phyloP scores from a whole-genome alignment of 495 filamentous ascomycete species.

The Aspergillus sclerotiicarbonarius region DNA sequence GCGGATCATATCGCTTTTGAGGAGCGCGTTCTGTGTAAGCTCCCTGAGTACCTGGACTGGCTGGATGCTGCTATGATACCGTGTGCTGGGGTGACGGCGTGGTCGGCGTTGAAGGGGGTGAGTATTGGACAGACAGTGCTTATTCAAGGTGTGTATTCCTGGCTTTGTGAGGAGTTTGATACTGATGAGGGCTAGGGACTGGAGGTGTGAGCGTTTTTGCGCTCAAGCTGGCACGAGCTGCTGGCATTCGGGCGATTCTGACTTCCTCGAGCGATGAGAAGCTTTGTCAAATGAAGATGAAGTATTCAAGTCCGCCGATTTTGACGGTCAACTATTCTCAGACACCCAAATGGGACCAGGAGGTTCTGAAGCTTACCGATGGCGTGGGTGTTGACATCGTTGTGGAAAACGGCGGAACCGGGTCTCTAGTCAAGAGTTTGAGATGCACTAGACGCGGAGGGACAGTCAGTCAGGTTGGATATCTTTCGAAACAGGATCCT shows the following conservation, averaged over 20 bases:
- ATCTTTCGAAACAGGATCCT: constrained; percentile 30
- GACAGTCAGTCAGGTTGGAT: constrained; percentile 40
- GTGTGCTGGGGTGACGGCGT: constrained; percentile 42
- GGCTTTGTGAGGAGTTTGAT: too few relatives aligned
- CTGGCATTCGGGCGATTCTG: constrained; percentile 33
- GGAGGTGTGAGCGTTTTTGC: constrained; percentile 37
- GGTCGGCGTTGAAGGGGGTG: constrained; percentile 33
- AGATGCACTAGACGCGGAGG: constrained; percentile 35
- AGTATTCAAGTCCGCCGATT: constrained; percentile 20
- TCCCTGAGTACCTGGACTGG: constrained; percentile 34
- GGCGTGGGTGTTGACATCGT: constrained; percentile 41
- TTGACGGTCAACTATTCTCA: constrained; percentile 34
- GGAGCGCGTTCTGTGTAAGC: constrained; percentile 23
- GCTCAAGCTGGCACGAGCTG: constrained; percentile 32
- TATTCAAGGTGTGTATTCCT: constrained; percentile 44
- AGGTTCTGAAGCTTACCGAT: constrained; percentile 31
- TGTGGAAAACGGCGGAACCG: constrained; percentile 36
- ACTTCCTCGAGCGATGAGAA: constrained; percentile 38
- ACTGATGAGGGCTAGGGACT: constrained; percentile 24
- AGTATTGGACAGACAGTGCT: constrained; percentile 37
- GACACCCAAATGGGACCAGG: constrained; percentile 33
- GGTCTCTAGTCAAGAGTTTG: constrained; percentile 34
- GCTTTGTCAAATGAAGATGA: constrained; percentile 21
- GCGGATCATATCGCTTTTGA: constrained; percentile 36
- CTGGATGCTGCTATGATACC: constrained; percentile 29